Conservation (phyloP, 768 basidiomycete species). For the Pulveroboletus sp. region DNA sequence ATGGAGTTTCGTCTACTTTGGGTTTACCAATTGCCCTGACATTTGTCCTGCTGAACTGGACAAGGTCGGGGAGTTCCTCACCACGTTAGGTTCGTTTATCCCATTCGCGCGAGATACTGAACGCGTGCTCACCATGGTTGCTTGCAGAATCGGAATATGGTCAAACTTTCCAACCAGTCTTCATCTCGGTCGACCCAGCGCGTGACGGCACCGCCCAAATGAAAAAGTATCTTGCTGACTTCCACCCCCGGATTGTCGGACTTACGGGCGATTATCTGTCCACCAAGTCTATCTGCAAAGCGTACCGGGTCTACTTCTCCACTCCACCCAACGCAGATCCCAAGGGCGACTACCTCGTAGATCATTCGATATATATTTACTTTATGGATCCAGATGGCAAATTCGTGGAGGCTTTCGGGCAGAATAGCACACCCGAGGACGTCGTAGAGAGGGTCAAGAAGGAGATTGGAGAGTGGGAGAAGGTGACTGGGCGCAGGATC, state of each 20-base stretch:
- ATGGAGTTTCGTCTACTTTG: slow-evolving; percentile 93
- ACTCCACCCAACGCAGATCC: slow-evolving; percentile 85
- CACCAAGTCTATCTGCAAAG: slow-evolving; percentile 86
- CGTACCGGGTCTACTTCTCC: slow-evolving; percentile 97
- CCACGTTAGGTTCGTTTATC: slow-evolving; percentile 55
- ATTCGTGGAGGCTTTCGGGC: slow-evolving; percentile 97
- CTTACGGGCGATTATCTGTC: slow-evolving; percentile 82
- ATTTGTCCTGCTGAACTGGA: slow-evolving; percentile 98
- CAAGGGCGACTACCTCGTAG: slow-evolving; percentile 93
- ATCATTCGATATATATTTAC: slow-evolving; percentile 96
- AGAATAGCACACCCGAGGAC: slow-evolving; percentile 64
- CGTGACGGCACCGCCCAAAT: slow-evolving; percentile 69
- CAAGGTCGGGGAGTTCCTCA: slow-evolving; percentile 80
- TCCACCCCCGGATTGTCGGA: slow-evolving; percentile 87
- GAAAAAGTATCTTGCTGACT: slow-evolving; percentile 68
- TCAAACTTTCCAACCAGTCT: slow-evolving; percentile 77
- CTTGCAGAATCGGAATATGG: slow-evolving; percentile 62
- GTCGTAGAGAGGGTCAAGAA: slow-evolving; percentile 59
- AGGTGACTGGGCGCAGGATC: slow-evolving; percentile 29
- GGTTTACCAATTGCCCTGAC: slow-evolving; percentile 99
- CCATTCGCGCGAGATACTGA: not conserved
- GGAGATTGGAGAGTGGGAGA: slow-evolving; percentile 42
- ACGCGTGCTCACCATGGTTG: slow-evolving; percentile 7
- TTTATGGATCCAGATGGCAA: slow-evolving; percentile 93
- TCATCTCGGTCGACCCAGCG: slow-evolving; percentile 96